Evolutionary conservation across 352 stramenopile species (phyloP).

Genomic region (Phytophthora ohioensis): DNA sequence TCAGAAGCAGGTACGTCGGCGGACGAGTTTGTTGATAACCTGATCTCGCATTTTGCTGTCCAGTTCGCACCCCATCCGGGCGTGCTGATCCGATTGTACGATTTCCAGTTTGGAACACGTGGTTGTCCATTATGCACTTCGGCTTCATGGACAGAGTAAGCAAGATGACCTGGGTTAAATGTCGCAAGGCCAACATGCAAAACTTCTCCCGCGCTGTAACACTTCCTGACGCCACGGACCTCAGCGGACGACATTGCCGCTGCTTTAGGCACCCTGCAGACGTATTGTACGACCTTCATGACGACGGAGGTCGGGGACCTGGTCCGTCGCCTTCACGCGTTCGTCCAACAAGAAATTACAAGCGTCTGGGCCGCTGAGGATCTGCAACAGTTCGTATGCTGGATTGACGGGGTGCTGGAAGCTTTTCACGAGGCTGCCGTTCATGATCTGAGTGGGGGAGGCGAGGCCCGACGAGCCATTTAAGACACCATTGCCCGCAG

Average conservation of each 20-base stretch:
- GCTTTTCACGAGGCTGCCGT: neutral
- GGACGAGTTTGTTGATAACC: conserved; percentile 18
- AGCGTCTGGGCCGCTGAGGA: neutral
- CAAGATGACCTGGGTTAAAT: conserved; percentile 6
- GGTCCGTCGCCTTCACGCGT: neutral
- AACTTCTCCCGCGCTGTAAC: neutral
- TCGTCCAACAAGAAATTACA: neutral
- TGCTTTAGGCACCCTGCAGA: neutral
- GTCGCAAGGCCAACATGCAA: conserved; percentile 2
- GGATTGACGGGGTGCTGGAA: conserved; percentile 7
- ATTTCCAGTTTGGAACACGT: conserved; percentile 22
- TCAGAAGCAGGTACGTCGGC: conserved; percentile 15
- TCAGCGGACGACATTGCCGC: neutral
- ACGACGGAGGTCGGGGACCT: neutral
- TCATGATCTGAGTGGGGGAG: neutral
- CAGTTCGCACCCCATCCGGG: conserved; percentile 17
- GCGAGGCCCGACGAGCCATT: neutral
- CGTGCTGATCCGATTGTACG: conserved; percentile 17
- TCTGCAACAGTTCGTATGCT: conserved; percentile 2
- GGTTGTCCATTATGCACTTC: conserved; percentile 22
- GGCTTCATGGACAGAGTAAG: neutral
- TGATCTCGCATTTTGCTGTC: conserved; percentile 1
- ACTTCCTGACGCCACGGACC: neutral
- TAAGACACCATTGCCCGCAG: neutral
- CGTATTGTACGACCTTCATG: neutral